Evolutionary conservation across 2,329 filamentous ascomycete genomes (phyloP), one percentile per base, ranked within the genome.

Genomic region (Claviceps monticola): DNA sequence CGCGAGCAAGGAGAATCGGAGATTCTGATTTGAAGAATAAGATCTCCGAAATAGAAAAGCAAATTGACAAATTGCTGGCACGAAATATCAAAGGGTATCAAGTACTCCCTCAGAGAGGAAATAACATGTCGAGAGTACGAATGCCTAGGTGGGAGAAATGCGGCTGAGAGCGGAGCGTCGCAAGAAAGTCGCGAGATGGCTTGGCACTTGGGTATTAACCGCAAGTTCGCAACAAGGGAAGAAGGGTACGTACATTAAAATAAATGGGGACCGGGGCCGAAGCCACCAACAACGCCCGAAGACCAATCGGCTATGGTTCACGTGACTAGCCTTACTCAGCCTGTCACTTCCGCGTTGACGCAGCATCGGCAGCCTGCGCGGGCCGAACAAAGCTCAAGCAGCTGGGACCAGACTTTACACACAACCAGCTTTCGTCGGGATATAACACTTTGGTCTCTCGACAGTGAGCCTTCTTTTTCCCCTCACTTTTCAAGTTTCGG

Each of bases 271-370:
- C 29, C 29, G 29, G 29, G 26, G 26, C 26, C 9, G 29, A 9
- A 34, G 11, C 9, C 29, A 34, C 29, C 29, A 34, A 29, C 26
- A 29, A 11, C 29, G 29, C 29, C 29, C 6, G 26, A n/a, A 21
- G 26, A 34, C 48, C 46, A 44, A 46, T 36, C 51, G 39, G 48
- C 4, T 29, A 9, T 43, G 46, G 19, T 49, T 37, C 53, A 58
- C 54, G 57, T 57, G 56, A 59, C 38, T 43, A 13, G 50, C n/a
- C 53, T 57, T 54, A 57, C 56, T 56, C 53, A 56, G 46, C 54
- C 44, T 19, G 42, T 42, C 53, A 54, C 53, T 54, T 17, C n/a
- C n/a, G 13, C 45, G 16, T 21, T 21, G 21, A 21, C 21, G 21
- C 21, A 21, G 21, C 21, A 21, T 21, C 21, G 21, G 21, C 21